Evolutionary conservation across 2,329 filamentous ascomycete genomes (phyloP).

Genomic region (Periconia digitata): DNA sequence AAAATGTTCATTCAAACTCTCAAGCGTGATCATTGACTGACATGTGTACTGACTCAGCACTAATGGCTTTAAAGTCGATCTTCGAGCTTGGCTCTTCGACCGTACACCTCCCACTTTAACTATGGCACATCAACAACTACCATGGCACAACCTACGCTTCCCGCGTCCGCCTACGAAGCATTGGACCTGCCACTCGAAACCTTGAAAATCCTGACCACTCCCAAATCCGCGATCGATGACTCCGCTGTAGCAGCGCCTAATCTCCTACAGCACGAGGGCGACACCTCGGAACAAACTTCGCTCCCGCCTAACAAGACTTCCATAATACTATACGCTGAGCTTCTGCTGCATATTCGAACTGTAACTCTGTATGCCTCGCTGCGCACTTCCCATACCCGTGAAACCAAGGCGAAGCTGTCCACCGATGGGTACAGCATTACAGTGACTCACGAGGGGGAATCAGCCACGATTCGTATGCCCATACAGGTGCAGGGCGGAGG

Average conservation of each 20-base stretch:
- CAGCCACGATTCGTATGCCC: constrained; percentile 50
- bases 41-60: neutral
- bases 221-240: constrained; percentile 23
- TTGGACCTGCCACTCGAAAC: constrained; percentile 34
- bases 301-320: constrained; percentile 32
- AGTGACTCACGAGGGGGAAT: constrained; percentile 50
- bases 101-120: constrained; percentile 22
- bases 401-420: constrained; percentile 49
- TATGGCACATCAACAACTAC: constrained; percentile 29
- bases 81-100: neutral
- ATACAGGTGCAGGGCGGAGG: constrained; percentile 47
- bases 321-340: constrained; percentile 59
- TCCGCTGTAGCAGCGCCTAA: constrained; percentile 28
- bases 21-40: no score
- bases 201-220: constrained; percentile 35
- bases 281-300: constrained; percentile 15
- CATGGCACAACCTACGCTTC: constrained; percentile 37
- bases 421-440: constrained; percentile 48
- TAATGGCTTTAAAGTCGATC: neutral
- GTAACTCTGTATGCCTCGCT: constrained; percentile 60
- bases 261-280: constrained; percentile 24
- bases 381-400: constrained; percentile 44
- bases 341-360: constrained; percentile 62
- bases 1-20: no score
- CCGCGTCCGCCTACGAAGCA: constrained; percentile 39